Evolutionary conservation across 441 rosid species (phyloP).

Genomic region (Euphorbia corollata): DNA sequence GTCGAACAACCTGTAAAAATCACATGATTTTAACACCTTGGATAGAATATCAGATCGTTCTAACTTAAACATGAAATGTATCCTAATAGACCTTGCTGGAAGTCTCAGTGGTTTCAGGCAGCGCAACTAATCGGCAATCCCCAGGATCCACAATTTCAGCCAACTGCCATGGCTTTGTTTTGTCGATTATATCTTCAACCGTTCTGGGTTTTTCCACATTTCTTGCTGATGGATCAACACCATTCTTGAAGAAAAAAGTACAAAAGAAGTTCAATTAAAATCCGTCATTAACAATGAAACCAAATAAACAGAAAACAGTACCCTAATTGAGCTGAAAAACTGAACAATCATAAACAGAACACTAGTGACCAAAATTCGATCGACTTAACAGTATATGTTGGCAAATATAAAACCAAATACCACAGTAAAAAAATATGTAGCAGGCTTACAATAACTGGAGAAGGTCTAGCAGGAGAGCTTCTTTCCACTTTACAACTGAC

Average conservation of each 20-base stretch:
- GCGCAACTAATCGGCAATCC: slow-evolving; percentile 52
- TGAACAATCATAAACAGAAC: slow-evolving; percentile 11
- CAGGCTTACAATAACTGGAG: slow-evolving; percentile 53
- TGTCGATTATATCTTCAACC: slow-evolving; percentile 50
- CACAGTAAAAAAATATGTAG: slow-evolving; percentile 13
- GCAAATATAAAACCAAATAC: slow-evolving; percentile 1
- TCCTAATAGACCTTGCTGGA: slow-evolving; percentile 59
- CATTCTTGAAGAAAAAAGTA: slow-evolving; percentile 42
- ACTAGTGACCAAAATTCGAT: neutral
- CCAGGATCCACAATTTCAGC: slow-evolving; percentile 54
- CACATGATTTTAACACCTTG: slow-evolving; percentile 14
- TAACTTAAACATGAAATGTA: slow-evolving; percentile 11
- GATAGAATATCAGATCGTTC: slow-evolving; percentile 5
- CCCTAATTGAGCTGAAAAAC: neutral
- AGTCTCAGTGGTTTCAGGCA: slow-evolving; percentile 56
- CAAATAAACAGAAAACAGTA: slow-evolving; percentile 1
- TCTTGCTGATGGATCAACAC: slow-evolving; percentile 56
- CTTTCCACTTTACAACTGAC: slow-evolving; percentile 72
- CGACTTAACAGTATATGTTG: neutral
- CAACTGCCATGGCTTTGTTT: slow-evolving; percentile 64
- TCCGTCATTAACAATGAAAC: slow-evolving; percentile 8
- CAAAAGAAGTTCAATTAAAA: slow-evolving; percentile 20
- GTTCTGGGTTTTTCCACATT: slow-evolving; percentile 55
- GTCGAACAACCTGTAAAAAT: slow-evolving; percentile 58
- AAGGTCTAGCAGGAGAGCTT: slow-evolving; percentile 72